These are phyloP conservation scores for Emericellopsis atlantica DNA, from an alignment of 2,329 filamentous ascomycete species.

Conservation along the genomic window DNA sequence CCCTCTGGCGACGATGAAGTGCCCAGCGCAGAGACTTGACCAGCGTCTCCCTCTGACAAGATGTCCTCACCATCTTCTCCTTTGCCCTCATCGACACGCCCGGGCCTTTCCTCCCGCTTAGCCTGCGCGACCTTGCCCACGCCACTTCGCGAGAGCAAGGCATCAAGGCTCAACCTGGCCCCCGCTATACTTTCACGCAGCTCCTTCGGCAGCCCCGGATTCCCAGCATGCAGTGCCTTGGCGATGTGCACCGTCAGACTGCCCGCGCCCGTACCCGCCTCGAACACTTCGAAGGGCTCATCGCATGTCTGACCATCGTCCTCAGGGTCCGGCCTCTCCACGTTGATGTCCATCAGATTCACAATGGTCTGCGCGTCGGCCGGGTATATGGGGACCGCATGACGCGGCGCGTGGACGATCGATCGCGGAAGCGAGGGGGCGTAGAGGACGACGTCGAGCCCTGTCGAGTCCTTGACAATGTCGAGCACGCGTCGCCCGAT, in stretches of 20 bases:
- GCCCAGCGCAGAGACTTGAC: not conserved
- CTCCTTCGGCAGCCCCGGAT: constrained; percentile 22
- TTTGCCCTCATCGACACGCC: too few relatives aligned
- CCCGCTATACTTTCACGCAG: constrained; percentile 1
- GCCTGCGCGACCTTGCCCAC: too few relatives aligned
- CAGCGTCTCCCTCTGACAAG: too few relatives aligned
- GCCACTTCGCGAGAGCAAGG: too few relatives aligned
- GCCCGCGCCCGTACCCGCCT: constrained; percentile 78
- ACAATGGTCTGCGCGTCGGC: constrained; percentile 66
- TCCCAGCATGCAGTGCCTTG: constrained; percentile 63
- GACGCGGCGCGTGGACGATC: constrained; percentile 50
- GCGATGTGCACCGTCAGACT: constrained; percentile 65
- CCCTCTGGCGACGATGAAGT: not conserved
- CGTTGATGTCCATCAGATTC: constrained; percentile 63
- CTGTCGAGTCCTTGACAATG: constrained; percentile 38
- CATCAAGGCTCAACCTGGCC: not conserved
- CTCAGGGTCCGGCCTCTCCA: constrained; percentile 22
- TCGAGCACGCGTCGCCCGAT: constrained; percentile 52
- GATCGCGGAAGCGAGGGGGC: constrained; percentile 64
- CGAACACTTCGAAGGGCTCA: constrained; percentile 57
- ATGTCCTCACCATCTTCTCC: too few relatives aligned
- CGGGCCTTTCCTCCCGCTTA: too few relatives aligned
- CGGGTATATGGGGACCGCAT: constrained; percentile 68
- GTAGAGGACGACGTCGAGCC: constrained; percentile 39
- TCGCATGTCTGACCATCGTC: constrained; percentile 14